These are phyloP conservation scores for Flaveria sonorensis DNA, from an alignment of 129 eudicot species.

Conservation along the genomic window DNA sequence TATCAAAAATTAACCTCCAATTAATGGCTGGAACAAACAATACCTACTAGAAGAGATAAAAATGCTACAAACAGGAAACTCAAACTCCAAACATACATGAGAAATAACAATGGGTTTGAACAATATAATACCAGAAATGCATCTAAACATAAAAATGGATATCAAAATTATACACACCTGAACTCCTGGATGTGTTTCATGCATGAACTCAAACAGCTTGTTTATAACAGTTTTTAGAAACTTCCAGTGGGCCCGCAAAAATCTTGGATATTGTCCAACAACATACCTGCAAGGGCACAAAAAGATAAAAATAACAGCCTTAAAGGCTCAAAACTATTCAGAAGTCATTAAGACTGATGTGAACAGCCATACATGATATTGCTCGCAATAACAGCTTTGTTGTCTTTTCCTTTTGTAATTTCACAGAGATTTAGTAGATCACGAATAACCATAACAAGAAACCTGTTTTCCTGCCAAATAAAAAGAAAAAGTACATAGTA, in stretches of 20 bases:
- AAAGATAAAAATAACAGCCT: conserved; percentile 2
- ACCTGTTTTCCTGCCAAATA: conserved; percentile 83
- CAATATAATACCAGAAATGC: not conserved
- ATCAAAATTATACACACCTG: conserved; percentile 57
- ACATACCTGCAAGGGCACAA: conserved; percentile 72
- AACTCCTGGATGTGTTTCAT: conserved; percentile 98
- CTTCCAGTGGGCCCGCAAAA: conserved; percentile 98
- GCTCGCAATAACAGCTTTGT: conserved; percentile 98
- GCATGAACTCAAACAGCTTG: conserved; percentile 99
- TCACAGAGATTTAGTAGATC: conserved; percentile 95
- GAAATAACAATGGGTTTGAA: not conserved
- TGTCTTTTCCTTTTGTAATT: conserved; percentile 97
- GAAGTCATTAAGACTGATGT: not conserved
- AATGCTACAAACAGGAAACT: not conserved
- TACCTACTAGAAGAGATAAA: not conserved
- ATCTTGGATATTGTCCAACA: conserved; percentile 98
- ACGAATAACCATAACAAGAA: conserved; percentile 97
- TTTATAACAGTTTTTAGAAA: conserved; percentile 94
- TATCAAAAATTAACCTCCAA: conserved; percentile 16
- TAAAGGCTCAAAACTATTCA: not conserved
- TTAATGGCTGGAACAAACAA: not conserved
- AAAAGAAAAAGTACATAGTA: not conserved
- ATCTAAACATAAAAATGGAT: not conserved
- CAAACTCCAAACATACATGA: too few species aligned
- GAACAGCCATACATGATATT: conserved; percentile 75